Evolutionary conservation across 2,329 filamentous ascomycete species (phyloP).

Genomic region (Aspergillus ustus): DNA sequence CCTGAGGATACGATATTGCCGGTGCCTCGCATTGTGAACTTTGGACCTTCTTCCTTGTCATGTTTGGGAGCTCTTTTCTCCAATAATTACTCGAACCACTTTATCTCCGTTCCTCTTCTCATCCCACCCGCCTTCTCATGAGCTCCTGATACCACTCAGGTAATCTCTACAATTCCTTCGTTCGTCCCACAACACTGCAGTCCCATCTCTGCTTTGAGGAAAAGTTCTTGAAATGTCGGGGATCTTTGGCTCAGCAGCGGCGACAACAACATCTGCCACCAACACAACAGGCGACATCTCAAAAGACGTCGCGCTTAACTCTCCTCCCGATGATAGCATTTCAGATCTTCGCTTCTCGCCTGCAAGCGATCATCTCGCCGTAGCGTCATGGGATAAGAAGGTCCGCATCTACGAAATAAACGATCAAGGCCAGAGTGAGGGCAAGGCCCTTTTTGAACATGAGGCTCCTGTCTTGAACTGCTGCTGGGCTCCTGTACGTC

Average conservation of each 20-base stretch:
- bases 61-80: not conserved
- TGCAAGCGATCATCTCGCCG: slow-evolving; percentile 78
- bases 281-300: slow-evolving; percentile 89
- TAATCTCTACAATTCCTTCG: not conserved
- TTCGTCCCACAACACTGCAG: not conserved
- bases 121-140: not conserved
- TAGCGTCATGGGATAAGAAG: slow-evolving; percentile 97
- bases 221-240: slow-evolving; percentile 37
- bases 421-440: slow-evolving; percentile 75
- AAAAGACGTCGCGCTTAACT: slow-evolving; percentile 78
- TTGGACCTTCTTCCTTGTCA: slow-evolving; percentile 4
- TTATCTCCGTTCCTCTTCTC: not conserved
- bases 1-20: slow-evolving; percentile 13
- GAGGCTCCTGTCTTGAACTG: slow-evolving; percentile 81
- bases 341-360: slow-evolving; percentile 85
- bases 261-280: slow-evolving; percentile 56
- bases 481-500: slow-evolving; percentile 82
- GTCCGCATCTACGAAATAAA: slow-evolving; percentile 95
- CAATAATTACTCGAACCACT: not conserved
- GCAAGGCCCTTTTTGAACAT: slow-evolving; percentile 85
- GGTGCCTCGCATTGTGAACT: not conserved
- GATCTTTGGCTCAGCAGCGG: slow-evolving; percentile 60
- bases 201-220: slow-evolving; percentile 11
- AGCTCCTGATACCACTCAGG: slow-evolving; percentile 1
- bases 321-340: slow-evolving; percentile 85